These are phyloP conservation scores for Balakata baccata DNA, from an alignment of 345 rosid species.

Conservation along the genomic window DNA sequence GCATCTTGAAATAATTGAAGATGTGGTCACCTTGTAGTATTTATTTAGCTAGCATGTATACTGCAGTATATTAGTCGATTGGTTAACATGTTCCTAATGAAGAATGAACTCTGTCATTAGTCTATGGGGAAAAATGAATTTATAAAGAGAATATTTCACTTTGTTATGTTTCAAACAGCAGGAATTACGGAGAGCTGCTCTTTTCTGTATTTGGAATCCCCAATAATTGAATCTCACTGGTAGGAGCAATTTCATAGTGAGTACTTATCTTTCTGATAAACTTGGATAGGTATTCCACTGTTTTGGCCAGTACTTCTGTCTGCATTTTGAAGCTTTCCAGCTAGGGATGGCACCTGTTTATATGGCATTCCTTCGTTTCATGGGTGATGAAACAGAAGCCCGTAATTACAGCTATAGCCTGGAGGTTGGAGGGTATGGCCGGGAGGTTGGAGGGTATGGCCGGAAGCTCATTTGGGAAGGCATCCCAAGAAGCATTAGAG, in stretches of 20 bases:
- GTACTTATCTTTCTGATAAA: conserved; percentile 11
- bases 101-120: not conserved
- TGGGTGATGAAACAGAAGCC: conserved; percentile 90
- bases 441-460: conserved; percentile 91
- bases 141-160: not conserved
- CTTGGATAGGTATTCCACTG: conserved; percentile 70
- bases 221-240: not conserved
- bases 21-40: not conserved
- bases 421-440: conserved; percentile 89
- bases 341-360: conserved; percentile 95
- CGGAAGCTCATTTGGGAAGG: conserved; percentile 94
- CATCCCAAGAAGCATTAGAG: conserved; percentile 81
- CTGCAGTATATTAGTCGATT: not conserved
- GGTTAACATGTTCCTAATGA: not conserved
- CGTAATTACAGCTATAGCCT: conserved; percentile 86
- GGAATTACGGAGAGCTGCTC: not conserved
- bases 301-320: conserved; percentile 92
- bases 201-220: not conserved
- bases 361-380: conserved; percentile 90
- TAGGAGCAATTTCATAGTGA: not conserved
- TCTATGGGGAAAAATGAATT: not conserved
- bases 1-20: not conserved
- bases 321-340: conserved; percentile 98
- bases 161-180: not conserved
- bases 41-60: not conserved